phyloP scores from a whole-genome alignment of 257 asterid species.

The Solanum appendiculatum region DNA sequence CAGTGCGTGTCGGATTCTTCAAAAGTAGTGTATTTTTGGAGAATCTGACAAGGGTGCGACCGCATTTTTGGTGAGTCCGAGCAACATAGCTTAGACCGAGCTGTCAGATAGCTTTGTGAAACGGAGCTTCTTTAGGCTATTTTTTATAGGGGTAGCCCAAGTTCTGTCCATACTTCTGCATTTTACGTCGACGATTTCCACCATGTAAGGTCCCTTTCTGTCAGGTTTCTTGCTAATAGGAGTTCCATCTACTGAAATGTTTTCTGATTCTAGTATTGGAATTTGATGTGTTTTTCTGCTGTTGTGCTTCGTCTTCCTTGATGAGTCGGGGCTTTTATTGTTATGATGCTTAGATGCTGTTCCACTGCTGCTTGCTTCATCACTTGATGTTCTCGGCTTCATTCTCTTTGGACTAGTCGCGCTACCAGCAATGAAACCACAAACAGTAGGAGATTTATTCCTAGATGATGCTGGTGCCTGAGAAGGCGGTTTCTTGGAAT shows the following conservation, averaged over 20 bases:
- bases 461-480: neutral
- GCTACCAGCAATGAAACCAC: slow-evolving; percentile 2
- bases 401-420: slow-evolving; percentile 4
- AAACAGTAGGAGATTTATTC: neutral
- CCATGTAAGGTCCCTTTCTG: slow-evolving; percentile 5
- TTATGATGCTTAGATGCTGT: neutral
- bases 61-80: neutral
- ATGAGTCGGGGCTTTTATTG: neutral
- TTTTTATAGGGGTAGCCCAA: slow-evolving; percentile 6
- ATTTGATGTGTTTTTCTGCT: slow-evolving; percentile 1
- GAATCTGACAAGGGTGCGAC: too few relatives aligned
- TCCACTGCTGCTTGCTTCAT: neutral
- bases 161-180: slow-evolving; percentile 9
- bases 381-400: neutral
- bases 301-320: neutral
- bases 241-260: slow-evolving; percentile 1
- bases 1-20: neutral
- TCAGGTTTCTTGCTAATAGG: neutral
- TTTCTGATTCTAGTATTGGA: slow-evolving; percentile 18
- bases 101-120: slow-evolving; percentile 17
- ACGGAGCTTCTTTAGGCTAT: slow-evolving; percentile 11
- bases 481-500: neutral
- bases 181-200: slow-evolving; percentile 12
- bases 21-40: neutral
- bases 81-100: neutral